Evolutionary conservation across 1,284 basidiomycete genomes (phyloP), one percentile per base, ranked within the genome.

Genomic region (Stygiomarasmius scandens): DNA sequence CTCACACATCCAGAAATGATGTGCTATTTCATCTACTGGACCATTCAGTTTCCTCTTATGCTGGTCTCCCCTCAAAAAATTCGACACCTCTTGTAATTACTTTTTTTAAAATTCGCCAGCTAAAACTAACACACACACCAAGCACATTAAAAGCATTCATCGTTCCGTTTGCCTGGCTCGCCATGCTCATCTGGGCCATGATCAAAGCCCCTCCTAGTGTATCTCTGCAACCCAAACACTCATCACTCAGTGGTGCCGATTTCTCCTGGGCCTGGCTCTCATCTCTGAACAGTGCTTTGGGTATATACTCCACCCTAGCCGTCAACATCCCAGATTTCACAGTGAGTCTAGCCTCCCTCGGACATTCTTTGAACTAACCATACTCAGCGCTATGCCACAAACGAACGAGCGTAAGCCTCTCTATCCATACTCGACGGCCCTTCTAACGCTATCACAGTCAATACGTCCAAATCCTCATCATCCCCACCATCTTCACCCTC

Each of bases 1-100:
- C 52, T 51, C 54, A 44, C 47, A 58, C 52, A 36, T 23, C 27
- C 61, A 78, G 81, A 79, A 9, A 81, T 90, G 69, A 81, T 90
- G 73, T 91, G 86, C 67, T 94, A 90, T 72, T 84, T 92, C 71
- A 69, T 94, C 29, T 93, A 86, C 75, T 93, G 90, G 90, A 70
- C 87, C 20, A 74, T 89, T 24, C 85, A 89, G 67, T 79, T 89
- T 61, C 90, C 91, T 0, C 82, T 92, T 68, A 80, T 90, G 74
- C 76, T 93, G 52, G 75, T 93, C 50, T 90, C 90, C 20, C 90
- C 90, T 2, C 87, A 89, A 63, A 82, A 80, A 62, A 86, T 93
- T 48, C 83, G 86, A 48, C 85, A 84, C 74, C 74, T 93, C 14
- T 94, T 93, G 79, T 61, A 91, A 92, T 71, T 83, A 84, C 0